Evolutionary conservation across 176 grass and related monocot genomes (phyloP).

Genomic region (Oryza punctata): DNA sequence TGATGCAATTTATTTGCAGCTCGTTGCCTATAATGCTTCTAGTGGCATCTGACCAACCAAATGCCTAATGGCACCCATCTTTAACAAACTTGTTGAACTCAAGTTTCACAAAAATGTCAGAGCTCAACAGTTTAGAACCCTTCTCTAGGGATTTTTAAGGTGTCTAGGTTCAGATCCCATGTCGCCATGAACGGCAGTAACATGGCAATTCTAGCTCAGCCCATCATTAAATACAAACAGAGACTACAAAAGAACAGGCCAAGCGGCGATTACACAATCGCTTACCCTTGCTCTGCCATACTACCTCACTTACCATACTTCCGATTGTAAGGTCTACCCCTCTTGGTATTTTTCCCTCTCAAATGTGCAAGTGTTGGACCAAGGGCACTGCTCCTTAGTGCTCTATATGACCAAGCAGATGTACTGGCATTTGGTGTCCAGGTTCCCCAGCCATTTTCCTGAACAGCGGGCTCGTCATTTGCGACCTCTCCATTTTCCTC

Average conservation of each 20-base stretch:
- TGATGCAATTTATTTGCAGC: background rate
- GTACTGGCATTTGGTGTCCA: conserved; percentile 58
- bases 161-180: background rate
- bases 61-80: background rate
- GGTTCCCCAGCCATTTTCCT: conserved; percentile 62
- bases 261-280: background rate
- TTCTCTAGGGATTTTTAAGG: background rate
- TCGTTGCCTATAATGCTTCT: background rate
- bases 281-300: background rate
- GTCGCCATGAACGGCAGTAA: background rate
- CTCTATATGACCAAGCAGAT: conserved; percentile 76
- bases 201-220: background rate
- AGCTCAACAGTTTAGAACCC: background rate
- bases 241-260: background rate
- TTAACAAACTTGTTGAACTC: background rate
- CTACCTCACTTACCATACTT: conserved; percentile 33
- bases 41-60: background rate
- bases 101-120: background rate
- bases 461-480: conserved; percentile 42
- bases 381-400: conserved; percentile 69
- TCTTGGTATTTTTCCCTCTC: conserved; percentile 52
- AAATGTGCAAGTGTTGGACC: conserved; percentile 73
- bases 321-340: conserved; percentile 22
- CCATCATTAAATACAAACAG: conserved; percentile 2
- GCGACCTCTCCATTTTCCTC: conserved; percentile 37